Conservation (phyloP, 352 stramenopile genomes). For the Blastocystis sp. region DNA sequence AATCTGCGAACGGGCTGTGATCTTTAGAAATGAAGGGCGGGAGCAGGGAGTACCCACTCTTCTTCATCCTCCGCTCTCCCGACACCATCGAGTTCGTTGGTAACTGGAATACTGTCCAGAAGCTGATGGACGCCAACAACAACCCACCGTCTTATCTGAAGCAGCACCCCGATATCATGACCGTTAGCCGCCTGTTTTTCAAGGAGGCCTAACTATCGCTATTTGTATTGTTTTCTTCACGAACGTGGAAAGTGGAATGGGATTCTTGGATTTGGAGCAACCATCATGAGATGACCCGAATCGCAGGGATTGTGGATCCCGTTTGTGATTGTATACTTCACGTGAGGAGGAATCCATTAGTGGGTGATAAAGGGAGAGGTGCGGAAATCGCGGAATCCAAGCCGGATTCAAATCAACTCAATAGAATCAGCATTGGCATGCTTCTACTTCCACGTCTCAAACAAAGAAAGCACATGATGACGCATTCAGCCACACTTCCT, state of each 20-base stretch:
- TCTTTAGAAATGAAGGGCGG: not conserved
- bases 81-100: constrained; percentile 17
- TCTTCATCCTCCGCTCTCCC: not conserved
- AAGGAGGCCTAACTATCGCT: not conserved
- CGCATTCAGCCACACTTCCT: no score
- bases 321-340: no score
- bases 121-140: not conserved
- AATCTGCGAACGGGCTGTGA: not conserved
- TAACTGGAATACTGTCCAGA: constrained; percentile 9
- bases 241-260: not conserved
- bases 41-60: constrained; percentile 8
- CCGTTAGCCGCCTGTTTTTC: not conserved
- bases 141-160: not conserved
- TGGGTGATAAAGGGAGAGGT: no score
- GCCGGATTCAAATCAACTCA: no score
- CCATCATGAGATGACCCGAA: no score
- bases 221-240: not conserved
- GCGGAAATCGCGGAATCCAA: no score
- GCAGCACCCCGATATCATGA: not conserved
- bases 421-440: no score
- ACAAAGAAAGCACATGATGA: no score
- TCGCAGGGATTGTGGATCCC: no score
- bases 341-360: no score
- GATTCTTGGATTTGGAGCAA: no score
- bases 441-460: no score